Evolutionary conservation across 768 basidiomycete species (phyloP).

Genomic region (Floccularia luteovirens): DNA sequence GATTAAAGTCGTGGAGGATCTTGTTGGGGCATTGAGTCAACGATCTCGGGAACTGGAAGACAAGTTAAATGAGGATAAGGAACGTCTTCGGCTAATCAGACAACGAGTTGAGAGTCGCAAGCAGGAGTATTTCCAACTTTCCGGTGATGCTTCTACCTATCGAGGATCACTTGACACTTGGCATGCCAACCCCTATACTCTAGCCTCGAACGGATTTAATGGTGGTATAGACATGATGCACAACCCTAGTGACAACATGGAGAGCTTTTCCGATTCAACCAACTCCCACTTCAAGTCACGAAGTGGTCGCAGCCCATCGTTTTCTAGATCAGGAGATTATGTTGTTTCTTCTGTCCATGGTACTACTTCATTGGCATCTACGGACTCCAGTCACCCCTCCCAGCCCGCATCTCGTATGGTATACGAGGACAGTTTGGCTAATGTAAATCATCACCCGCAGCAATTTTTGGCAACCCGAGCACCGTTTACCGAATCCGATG

Average conservation of each 20-base stretch:
- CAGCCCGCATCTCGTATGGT: too few relatives aligned
- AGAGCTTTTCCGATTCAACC: too few relatives aligned
- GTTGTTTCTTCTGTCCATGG: too few relatives aligned
- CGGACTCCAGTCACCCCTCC: too few relatives aligned
- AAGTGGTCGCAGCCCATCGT: too few relatives aligned
- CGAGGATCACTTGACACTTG: slow-evolving; percentile 1
- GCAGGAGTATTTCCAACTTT: slow-evolving; percentile 27
- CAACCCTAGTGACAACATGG: too few relatives aligned
- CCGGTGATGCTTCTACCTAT: neutral
- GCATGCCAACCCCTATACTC: too few relatives aligned
- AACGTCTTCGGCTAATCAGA: slow-evolving; percentile 47
- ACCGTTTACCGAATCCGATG: slow-evolving; percentile 36
- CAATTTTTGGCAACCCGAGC: neutral
- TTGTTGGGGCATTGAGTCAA: slow-evolving; percentile 50
- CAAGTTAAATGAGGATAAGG: slow-evolving; percentile 54
- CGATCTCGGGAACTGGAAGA: slow-evolving; percentile 74
- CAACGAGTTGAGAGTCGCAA: slow-evolving; percentile 47
- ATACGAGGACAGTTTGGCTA: neutral
- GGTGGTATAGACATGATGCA: too few relatives aligned
- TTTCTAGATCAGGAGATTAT: too few relatives aligned
- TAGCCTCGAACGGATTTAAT: too few relatives aligned
- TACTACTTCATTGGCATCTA: too few relatives aligned
- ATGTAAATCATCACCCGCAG: neutral
- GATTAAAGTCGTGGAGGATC: slow-evolving; percentile 59
- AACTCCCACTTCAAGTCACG: too few relatives aligned